phyloP scores from a whole-genome alignment of 2,329 filamentous ascomycete species.

The Arachnomyces sp. region DNA sequence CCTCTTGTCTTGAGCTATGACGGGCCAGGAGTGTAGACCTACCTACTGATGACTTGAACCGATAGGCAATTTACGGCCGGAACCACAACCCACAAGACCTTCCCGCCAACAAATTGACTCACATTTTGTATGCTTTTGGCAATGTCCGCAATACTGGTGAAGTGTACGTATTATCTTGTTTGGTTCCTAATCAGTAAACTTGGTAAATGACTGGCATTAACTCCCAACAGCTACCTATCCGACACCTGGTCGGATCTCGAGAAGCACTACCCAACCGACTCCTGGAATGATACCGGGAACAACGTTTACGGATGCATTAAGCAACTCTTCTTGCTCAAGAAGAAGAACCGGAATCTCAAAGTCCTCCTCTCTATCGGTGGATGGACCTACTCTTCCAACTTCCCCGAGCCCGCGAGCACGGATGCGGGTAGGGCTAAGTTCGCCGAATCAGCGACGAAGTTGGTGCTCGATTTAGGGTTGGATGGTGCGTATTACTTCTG shows the following conservation, averaged over 20 bases:
- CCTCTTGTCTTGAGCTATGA: no score
- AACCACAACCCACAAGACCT: constrained; percentile 76
- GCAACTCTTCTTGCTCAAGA: constrained; percentile 68
- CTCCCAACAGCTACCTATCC: constrained; percentile 42
- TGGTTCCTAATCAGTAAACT: no score
- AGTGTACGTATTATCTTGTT: constrained; percentile 48
- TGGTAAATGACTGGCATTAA: no score
- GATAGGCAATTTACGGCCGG: constrained; percentile 70
- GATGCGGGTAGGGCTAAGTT: constrained; percentile 57
- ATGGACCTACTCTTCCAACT: constrained; percentile 73
- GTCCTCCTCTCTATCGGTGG: constrained; percentile 75
- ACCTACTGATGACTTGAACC: not conserved
- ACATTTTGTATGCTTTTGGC: constrained; percentile 82
- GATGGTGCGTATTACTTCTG: constrained; percentile 27
- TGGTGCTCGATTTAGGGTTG: constrained; percentile 76
- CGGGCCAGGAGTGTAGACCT: no score
- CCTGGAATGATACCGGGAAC: constrained; percentile 58
- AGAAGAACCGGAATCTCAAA: constrained; percentile 67
- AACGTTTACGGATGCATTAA: constrained; percentile 73
- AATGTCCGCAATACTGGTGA: constrained; percentile 76
- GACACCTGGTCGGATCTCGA: constrained; percentile 62
- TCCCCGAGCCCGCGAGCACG: constrained; percentile 60
- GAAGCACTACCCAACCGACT: constrained; percentile 63
- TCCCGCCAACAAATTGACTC: constrained; percentile 71
- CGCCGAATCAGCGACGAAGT: constrained; percentile 61